Percentiles rank a stretch among this genome's conserved stretches.
Conservation (phyloP, 2,329 filamentous ascomycete species). For the Bipolaris gigantea region DNA sequence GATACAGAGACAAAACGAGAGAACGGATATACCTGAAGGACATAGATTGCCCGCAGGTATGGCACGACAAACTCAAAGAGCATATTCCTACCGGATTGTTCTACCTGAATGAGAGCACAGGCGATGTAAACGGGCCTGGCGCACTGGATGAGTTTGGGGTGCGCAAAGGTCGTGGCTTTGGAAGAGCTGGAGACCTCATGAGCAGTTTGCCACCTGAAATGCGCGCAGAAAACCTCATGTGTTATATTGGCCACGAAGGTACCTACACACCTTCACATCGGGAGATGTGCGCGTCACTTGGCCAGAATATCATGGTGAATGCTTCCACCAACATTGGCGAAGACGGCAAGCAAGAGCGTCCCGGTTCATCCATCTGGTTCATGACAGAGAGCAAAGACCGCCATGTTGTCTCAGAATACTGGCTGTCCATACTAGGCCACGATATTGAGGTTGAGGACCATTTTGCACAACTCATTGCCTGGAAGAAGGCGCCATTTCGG, state of each 20-base stretch:
- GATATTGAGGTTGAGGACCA: constrained; percentile 97
- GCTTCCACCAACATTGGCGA: constrained; percentile 67
- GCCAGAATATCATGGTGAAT: constrained; percentile 98
- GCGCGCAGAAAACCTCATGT: constrained; percentile 96
- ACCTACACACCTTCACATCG: constrained; percentile 94
- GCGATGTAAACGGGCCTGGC: constrained; percentile 58
- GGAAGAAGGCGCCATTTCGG: constrained; percentile 91
- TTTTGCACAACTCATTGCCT: constrained; percentile 92
- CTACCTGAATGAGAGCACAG: constrained; percentile 83
- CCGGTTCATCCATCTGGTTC: constrained; percentile 94
- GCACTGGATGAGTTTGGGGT: constrained; percentile 54
- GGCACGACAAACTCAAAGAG: constrained; percentile 77
- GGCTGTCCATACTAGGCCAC: constrained; percentile 87
- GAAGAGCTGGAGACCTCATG: constrained; percentile 88
- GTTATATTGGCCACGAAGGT: constrained; percentile 95
- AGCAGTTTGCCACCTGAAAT: constrained; percentile 83
- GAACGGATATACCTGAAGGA: constrained; percentile 96
- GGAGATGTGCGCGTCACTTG: constrained; percentile 95
- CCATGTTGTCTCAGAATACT: constrained; percentile 88
- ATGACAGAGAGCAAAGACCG: constrained; percentile 97
- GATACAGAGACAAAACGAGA: constrained; percentile 75
- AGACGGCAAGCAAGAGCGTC: constrained; percentile 69
- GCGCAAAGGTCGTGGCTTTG: constrained; percentile 60
- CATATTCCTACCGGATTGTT: constrained; percentile 81
- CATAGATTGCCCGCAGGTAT: constrained; percentile 88